Evolutionary conservation across 2,329 filamentous ascomycete species (phyloP).

Genomic region (Aspergillus novoparasiticus): DNA sequence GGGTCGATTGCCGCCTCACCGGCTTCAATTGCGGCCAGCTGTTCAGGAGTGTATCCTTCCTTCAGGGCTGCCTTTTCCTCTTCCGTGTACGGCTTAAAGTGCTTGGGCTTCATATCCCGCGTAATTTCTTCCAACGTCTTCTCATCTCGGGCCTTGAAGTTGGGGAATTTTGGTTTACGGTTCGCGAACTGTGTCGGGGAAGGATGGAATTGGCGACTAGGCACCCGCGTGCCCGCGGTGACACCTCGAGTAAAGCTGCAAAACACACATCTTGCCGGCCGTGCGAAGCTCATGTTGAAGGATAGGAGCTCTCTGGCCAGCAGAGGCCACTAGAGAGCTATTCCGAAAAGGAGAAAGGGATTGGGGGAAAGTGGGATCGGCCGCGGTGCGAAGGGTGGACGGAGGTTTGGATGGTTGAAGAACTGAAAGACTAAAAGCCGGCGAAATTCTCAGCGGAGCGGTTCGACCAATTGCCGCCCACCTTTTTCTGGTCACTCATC

Average conservation of each 20-base stretch:
- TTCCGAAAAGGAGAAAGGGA: constrained; percentile 9
- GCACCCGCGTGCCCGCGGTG: constrained; percentile 41
- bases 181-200: constrained; percentile 42
- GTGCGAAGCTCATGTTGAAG: constrained; percentile 51
- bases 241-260: constrained; percentile 49
- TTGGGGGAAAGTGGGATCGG: background rate
- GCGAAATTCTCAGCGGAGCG: constrained; percentile 31
- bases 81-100: constrained; percentile 63
- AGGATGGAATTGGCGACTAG: constrained; percentile 53
- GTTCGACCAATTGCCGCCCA: constrained; percentile 25
- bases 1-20: constrained; percentile 76
- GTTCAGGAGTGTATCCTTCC: constrained; percentile 74
- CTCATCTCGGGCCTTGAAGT: constrained; percentile 38
- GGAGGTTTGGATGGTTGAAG: constrained; percentile 13
- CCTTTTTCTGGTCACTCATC: constrained; percentile 19
- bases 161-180: constrained; percentile 44
- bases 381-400: constrained; percentile 6
- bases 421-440: constrained; percentile 14
- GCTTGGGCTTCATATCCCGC: constrained; percentile 26
- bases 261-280: constrained; percentile 54
- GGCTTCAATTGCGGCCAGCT: constrained; percentile 78
- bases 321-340: constrained; percentile 25
- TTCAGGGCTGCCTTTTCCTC: constrained; percentile 65
- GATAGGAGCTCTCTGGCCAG: constrained; percentile 32
- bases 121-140: constrained; percentile 27